Conservation (phyloP, 2,329 filamentous ascomycete species). For the Thyridium curvatum region DNA sequence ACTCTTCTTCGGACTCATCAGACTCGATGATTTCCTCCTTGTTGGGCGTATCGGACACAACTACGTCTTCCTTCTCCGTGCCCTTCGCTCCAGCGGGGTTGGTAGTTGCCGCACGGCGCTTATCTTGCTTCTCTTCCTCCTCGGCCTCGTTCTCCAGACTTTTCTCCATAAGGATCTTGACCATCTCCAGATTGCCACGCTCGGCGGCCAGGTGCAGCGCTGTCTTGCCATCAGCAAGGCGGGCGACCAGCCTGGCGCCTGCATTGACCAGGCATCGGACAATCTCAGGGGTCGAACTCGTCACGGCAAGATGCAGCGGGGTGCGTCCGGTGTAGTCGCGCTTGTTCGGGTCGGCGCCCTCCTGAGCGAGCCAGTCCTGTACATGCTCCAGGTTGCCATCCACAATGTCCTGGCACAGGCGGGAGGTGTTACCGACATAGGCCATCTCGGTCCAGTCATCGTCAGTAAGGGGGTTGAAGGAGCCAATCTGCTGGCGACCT, state of each 20-base stretch:
- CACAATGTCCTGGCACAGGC: conserved; percentile 75
- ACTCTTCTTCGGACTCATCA: no score
- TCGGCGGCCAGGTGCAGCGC: conserved; percentile 77
- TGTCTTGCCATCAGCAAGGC: conserved; percentile 73
- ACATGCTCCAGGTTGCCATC: conserved; percentile 66
- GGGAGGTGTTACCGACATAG: conserved; percentile 73
- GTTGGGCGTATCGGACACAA: no score
- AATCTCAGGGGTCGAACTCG: conserved; percentile 61
- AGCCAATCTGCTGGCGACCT: conserved; percentile 64
- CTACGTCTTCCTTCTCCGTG: conserved; percentile 14
- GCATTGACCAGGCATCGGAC: conserved; percentile 66
- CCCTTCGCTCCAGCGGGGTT: neutral
- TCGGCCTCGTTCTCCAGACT: conserved; percentile 68
- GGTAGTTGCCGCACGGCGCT: conserved; percentile 3
- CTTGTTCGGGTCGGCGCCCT: conserved; percentile 63
- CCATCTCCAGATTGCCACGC: conserved; percentile 61
- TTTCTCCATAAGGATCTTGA: conserved; percentile 66
- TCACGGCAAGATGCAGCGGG: conserved; percentile 70
- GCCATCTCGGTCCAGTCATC: conserved; percentile 90
- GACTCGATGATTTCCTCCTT: no score
- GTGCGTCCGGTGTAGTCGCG: conserved; percentile 75
- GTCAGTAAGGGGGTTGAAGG: conserved; percentile 75
- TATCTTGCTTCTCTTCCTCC: conserved; percentile 52
- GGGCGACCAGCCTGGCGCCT: conserved; percentile 65
- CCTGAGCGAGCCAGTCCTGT: conserved; percentile 60